Evolutionary conservation across 176 grass and related monocot genomes (phyloP), one percentile per base, ranked within the genome.

Genomic region (Tillandsia fasciculata): DNA sequence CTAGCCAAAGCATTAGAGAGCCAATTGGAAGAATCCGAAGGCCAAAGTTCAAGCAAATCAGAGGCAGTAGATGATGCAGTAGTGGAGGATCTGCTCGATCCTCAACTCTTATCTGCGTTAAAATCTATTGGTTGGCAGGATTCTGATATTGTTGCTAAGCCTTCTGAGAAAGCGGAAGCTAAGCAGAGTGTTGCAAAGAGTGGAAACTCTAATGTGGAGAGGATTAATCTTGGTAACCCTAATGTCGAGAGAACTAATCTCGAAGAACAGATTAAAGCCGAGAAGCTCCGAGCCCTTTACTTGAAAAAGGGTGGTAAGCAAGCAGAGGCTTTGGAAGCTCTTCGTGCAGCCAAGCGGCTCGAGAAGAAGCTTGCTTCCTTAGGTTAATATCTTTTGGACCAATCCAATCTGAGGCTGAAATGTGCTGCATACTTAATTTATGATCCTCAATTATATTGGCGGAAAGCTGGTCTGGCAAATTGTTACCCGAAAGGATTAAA

Each of bases 71-170:
- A 71, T 27, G 83, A 91, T 50, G 63, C 48, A 1, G 72, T 24
- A 1, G 88, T 96, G 3, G 88, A 96, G 76, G 84, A 92, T 83
- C 84, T 96, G 33, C 61, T 96, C 28, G 92, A 96, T 74, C 92
- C 92, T 56, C 88, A 89, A 48, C 87, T 96, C 49, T 87, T 92
- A 79, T 92, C 92, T 51, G 88, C 83, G 10, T 56, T 96, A 0
- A 89, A 73, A 71, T 88, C 92, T 9, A 90, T 96, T 3, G 92
- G 92, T 17, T 87, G 89, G 92, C 80, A 85, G 1, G 88, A 89
- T 52, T 51, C 71, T 23, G 76, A 84, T 74, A 52, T 80, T 26
- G 79, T 4, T 11, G 22, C 50, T 1, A 74, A 76, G 68, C 83
- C 77, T 74, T 57, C 12, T 0, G 78, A 67, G 15, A 89, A 88